Percentiles rank a stretch among this genome's conserved stretches.
phyloP scores from a whole-genome alignment of 495 filamentous ascomycete species.

The Trichoderma parareesei region DNA sequence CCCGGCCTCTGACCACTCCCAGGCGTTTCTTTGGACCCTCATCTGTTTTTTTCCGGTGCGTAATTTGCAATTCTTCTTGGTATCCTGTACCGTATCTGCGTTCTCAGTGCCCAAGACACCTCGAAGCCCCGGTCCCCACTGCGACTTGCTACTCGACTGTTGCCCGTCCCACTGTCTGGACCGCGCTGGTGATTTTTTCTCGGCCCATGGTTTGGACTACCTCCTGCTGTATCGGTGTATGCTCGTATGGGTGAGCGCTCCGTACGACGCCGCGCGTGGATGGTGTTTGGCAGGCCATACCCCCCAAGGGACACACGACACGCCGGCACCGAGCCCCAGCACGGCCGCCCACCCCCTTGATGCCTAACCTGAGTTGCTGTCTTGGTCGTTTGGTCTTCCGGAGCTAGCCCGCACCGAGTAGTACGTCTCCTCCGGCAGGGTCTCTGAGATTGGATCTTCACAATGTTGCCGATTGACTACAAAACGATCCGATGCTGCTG shows the following conservation, averaged over 20 bases:
- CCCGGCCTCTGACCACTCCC: neutral
- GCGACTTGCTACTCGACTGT: neutral
- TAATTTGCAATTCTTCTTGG: conserved; percentile 3
- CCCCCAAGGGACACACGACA: neutral
- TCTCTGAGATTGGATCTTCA: conserved; percentile 5
- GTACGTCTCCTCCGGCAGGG: conserved; percentile 9
- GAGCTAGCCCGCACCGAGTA: conserved; percentile 1
- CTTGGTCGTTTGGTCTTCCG: conserved; percentile 7
- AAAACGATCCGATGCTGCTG: conserved; percentile 7
- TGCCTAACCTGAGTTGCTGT: conserved; percentile 9
- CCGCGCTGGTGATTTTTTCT: conserved; percentile 2
- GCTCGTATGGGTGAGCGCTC: conserved; percentile 9
- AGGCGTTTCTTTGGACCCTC: conserved; percentile 1
- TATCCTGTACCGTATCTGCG: neutral
- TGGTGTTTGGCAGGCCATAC: conserved; percentile 4
- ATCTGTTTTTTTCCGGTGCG: neutral
- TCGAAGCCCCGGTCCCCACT: conserved; percentile 5
- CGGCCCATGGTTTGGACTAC: neutral
- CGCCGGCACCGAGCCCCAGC: conserved; percentile 1
- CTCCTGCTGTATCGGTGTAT: conserved; percentile 2
- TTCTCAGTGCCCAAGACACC: conserved; percentile 6
- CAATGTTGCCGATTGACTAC: conserved; percentile 3
- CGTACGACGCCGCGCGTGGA: conserved; percentile 4
- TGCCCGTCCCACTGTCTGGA: conserved; percentile 6
- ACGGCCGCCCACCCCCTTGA: conserved; percentile 4